Evolutionary conservation across 306 rosid genomes (phyloP).

Genomic region (Cucurbita ficifolia): DNA sequence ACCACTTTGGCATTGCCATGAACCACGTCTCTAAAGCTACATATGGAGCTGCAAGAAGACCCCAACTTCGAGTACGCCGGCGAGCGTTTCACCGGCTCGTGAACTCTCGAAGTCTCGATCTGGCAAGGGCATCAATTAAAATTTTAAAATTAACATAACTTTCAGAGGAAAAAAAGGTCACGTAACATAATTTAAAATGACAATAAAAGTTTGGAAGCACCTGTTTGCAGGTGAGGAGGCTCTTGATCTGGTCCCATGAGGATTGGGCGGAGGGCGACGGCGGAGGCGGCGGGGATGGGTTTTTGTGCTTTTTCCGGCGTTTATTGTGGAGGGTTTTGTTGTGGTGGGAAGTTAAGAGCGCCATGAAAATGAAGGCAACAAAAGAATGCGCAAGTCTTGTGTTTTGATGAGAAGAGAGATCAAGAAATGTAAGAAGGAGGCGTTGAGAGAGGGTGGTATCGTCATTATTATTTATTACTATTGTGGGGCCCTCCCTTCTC

Average conservation of each 20-base stretch:
- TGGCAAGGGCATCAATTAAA: neutral
- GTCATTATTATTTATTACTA: neutral
- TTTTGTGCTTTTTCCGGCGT: conserved; percentile 18
- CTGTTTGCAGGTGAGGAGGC: conserved; percentile 72
- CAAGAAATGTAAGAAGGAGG: neutral
- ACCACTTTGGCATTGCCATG: conserved; percentile 75
- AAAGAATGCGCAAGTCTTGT: no score
- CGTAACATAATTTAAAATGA: no score
- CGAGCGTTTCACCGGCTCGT: conserved; percentile 43
- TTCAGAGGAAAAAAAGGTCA: no score
- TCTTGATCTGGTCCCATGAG: conserved; percentile 94
- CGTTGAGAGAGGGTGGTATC: neutral
- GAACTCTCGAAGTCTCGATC: conserved; percentile 51
- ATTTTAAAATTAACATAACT: no score
- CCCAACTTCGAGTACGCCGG: conserved; percentile 48
- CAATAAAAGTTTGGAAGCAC: neutral
- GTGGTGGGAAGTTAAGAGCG: conserved; percentile 2
- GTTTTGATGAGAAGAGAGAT: neutral
- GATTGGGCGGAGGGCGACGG: neutral
- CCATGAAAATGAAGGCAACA: neutral
- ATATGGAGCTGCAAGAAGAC: conserved; percentile 83
- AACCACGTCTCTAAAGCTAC: conserved; percentile 78
- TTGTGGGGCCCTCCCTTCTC: neutral
- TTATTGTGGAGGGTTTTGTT: conserved; percentile 13
- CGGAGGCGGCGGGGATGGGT: conserved; percentile 4